Evolutionary conservation across 139 green algal genomes (phyloP).

Genomic region (Ulvella scutata): DNA sequence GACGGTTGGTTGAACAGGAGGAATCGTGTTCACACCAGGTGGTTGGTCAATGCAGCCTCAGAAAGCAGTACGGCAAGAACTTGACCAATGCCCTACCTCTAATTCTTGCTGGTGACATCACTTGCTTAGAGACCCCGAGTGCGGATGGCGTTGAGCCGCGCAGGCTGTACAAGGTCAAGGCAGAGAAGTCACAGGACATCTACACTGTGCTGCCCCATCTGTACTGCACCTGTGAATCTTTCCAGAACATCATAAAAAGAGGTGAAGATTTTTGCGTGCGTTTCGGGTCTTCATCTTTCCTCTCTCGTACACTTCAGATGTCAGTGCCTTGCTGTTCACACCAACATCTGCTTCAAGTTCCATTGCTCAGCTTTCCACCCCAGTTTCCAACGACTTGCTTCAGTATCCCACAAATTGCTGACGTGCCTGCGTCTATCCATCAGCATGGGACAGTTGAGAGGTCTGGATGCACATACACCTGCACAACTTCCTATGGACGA

Average conservation of each 20-base stretch:
- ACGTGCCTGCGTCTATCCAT: too few species aligned
- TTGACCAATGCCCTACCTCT: neutral
- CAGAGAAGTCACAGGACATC: neutral
- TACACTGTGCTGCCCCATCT: neutral
- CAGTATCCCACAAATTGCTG: too few species aligned
- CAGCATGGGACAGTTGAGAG: too few species aligned
- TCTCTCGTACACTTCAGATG: too few species aligned
- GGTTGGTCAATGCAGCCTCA: neutral
- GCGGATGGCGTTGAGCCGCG: neutral
- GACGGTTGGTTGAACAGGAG: too few species aligned
- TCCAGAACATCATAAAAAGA: neutral
- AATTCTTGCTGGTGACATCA: neutral
- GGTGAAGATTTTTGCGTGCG: neutral
- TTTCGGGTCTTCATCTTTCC: neutral
- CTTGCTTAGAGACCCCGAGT: neutral
- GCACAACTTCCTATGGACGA: too few species aligned
- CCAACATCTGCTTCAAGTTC: too few species aligned
- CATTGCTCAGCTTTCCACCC: too few species aligned
- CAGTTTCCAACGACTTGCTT: too few species aligned
- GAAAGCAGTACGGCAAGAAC: neutral
- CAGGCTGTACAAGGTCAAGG: neutral
- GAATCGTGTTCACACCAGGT: too few species aligned
- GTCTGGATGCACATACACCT: too few species aligned
- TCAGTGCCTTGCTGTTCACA: too few species aligned
- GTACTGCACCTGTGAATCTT: neutral